phyloP scores from a whole-genome alignment of 2,329 filamentous ascomycete species.

The Paraphaeosphaeria sporulosa region DNA sequence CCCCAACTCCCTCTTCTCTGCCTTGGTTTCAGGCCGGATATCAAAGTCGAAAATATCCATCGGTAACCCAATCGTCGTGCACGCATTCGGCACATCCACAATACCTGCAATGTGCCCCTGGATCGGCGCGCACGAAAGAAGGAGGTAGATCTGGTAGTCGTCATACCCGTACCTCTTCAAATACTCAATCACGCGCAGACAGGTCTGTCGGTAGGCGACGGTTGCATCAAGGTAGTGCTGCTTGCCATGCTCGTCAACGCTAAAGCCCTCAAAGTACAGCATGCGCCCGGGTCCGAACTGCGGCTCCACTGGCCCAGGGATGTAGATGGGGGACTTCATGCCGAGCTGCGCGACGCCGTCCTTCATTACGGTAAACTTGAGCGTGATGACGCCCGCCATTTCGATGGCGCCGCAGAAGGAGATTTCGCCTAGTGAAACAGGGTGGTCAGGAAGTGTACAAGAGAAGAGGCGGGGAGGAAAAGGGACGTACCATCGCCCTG shows the following conservation, averaged over 20 bases:
- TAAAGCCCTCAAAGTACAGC: constrained; percentile 89
- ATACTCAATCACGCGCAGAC: constrained; percentile 80
- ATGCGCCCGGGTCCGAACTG: constrained; percentile 84
- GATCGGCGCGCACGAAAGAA: constrained; percentile 84
- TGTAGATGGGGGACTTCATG: constrained; percentile 84
- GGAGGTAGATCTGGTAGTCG: constrained; percentile 83
- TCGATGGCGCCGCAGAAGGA: constrained; percentile 81
- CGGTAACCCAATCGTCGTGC: constrained; percentile 85
- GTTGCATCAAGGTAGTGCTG: constrained; percentile 90
- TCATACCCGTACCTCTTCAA: constrained; percentile 73
- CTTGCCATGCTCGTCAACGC: constrained; percentile 85
- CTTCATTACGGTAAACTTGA: constrained; percentile 90
- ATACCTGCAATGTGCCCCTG: constrained; percentile 90
- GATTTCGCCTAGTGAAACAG: constrained; percentile 67
- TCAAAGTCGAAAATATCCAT: constrained; percentile 98
- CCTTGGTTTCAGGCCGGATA: constrained; percentile 72
- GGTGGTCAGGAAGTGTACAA: no score
- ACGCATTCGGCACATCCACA: constrained; percentile 88
- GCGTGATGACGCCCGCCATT: constrained; percentile 89
- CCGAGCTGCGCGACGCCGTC: constrained; percentile 75
- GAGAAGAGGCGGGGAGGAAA: no score
- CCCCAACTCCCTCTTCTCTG: constrained; percentile 72
- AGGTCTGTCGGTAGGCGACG: constrained; percentile 85
- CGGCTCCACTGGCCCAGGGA: constrained; percentile 86
- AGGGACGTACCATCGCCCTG: constrained; percentile 71